Conservation (phyloP, 305 asterid species). For the Rubia balearica region DNA sequence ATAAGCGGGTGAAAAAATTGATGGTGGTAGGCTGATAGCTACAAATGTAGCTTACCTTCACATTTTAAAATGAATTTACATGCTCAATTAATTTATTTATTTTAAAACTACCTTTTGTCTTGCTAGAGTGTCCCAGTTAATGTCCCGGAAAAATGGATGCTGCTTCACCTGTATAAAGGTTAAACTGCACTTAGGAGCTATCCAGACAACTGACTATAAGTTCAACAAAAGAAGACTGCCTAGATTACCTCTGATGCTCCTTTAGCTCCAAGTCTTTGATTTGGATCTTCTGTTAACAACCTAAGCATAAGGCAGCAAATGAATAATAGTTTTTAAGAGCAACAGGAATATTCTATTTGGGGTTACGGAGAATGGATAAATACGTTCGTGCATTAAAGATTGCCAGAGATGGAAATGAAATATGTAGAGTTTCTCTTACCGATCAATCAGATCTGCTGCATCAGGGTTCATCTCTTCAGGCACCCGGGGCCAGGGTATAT, state of each 20-base stretch:
- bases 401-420: background rate
- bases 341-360: background rate
- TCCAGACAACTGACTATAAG: constrained; percentile 8
- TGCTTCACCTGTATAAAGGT: constrained; percentile 69
- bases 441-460: constrained; percentile 82
- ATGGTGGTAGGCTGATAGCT: background rate
- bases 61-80: background rate
- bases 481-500: constrained; percentile 91
- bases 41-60: background rate
- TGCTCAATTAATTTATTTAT: background rate
- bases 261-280: constrained; percentile 89
- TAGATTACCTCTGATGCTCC: constrained; percentile 84
- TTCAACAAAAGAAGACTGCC: background rate
- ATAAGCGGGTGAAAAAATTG: background rate
- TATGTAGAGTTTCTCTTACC: constrained; percentile 38
- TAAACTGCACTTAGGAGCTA: background rate
- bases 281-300: constrained; percentile 92
- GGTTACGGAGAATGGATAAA: background rate
- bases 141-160: constrained; percentile 85
- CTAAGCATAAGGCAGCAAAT: constrained; percentile 28
- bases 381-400: background rate
- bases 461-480: constrained; percentile 92
- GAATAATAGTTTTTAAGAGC: background rate
- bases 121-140: constrained; percentile 97
- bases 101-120: constrained; percentile 57